Base-by-base conservation (phyloP, 305 asterid species). In the Nicotiana rustica region DNA sequence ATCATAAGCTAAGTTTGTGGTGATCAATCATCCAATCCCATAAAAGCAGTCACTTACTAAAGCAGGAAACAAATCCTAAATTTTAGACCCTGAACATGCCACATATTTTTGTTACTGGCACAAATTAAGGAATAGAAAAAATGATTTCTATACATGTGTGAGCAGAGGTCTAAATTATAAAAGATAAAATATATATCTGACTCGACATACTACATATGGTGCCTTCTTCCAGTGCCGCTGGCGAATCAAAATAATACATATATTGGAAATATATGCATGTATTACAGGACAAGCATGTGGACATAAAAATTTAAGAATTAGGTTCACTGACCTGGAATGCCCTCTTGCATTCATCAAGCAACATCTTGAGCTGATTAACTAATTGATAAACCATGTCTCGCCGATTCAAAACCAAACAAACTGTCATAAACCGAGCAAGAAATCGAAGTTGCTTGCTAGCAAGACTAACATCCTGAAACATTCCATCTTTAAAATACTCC, bases 261-360 rank as follows among this genome's bases (percentile, higher is more conserved):
- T 13, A 35, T 13, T 60, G 69, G 59, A 33, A 57, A n/a, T 36
- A 38, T 14, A 59, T 8, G 10, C 29, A 38, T 44, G 67, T 41
- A 55, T 60, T 33, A 67, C 29, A 67, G 25, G 52, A 67, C 75
- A 67, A 73, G 7, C 79, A 47, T 73, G 79, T 5, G 21, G 3
- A 6, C 6, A 47, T 5, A 73, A 6, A 4, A 59, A 25, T 38
- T 47, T 64, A 59, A 82, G 71, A 70, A 59, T 33, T 52, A 44
- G 67, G 64, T 88, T 81, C 83, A 73, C 79, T 81, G 68, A 94
- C 99, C 98, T 91, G 98, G 90, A 94, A 96, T 60, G 92, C 86
- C 85, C 96, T 86, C 90, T 91, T 96, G 93, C 97, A 96, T 82
- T 96, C 99, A 82, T 96, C 99, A 78, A 96, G 96, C 88, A 93